phyloP scores from a whole-genome alignment of 805 yeast genomes.

The Candida chilensis region DNA sequence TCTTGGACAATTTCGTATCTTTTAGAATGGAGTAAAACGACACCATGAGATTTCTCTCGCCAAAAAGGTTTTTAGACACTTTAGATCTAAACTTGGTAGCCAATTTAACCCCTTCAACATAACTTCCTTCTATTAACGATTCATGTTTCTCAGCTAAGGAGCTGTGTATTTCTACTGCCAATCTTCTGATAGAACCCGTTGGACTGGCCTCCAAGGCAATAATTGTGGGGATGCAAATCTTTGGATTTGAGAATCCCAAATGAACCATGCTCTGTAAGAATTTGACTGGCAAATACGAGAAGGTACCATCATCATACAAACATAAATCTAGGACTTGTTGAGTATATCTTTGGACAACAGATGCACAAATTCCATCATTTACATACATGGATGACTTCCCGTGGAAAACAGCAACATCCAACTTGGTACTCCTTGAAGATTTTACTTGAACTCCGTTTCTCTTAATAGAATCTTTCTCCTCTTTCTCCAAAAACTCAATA shows the following conservation, averaged over 20 bases:
- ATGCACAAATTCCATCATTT: slow-evolving; percentile 68
- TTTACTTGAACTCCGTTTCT: slow-evolving; percentile 28
- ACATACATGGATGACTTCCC: slow-evolving; percentile 40
- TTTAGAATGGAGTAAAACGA: slow-evolving; percentile 32
- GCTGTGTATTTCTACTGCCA: slow-evolving; percentile 44
- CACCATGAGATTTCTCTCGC: slow-evolving; percentile 22
- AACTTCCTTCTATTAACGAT: slow-evolving; percentile 57
- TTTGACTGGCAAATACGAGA: slow-evolving; percentile 41
- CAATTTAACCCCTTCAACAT: slow-evolving; percentile 50
- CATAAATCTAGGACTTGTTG: slow-evolving; percentile 38
- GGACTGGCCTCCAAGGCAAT: slow-evolving; percentile 60
- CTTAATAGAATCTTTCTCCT: slow-evolving; percentile 36
- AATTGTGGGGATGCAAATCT: slow-evolving; percentile 56
- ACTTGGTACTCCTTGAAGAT: slow-evolving; percentile 16
- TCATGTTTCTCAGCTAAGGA: slow-evolving; percentile 60
- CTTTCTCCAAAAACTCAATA: slow-evolving; percentile 45
- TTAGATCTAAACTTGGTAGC: slow-evolving; percentile 38
- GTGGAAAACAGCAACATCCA: slow-evolving; percentile 44
- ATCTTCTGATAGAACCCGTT: slow-evolving; percentile 25
- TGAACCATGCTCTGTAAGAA: slow-evolving; percentile 47
- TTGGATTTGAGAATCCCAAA: slow-evolving; percentile 71
- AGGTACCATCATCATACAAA: slow-evolving; percentile 30
- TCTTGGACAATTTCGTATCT: slow-evolving; percentile 24
- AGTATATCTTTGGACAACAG: slow-evolving; percentile 58
- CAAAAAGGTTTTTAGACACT: slow-evolving; percentile 11